Percentiles rank a stretch among this genome's conserved stretches.
Conservation (phyloP, 169 alveolate species). For the Babesia bovis region DNA sequence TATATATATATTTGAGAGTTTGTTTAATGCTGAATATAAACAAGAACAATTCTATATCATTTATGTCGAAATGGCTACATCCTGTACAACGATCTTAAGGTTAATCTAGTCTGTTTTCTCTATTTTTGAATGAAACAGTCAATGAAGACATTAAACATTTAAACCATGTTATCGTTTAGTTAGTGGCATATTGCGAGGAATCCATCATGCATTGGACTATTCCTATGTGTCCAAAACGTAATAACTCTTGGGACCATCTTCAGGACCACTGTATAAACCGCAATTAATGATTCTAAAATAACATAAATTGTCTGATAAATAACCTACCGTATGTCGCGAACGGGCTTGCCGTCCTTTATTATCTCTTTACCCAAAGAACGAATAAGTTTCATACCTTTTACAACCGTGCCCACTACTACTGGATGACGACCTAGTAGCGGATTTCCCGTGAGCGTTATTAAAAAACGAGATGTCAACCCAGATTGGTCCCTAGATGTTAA, state of each 20-base stretch:
- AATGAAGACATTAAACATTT: too few species aligned
- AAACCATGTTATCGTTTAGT: too few species aligned
- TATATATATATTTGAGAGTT: too few species aligned
- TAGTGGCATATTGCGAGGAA: too few species aligned
- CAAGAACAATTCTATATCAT: too few species aligned
- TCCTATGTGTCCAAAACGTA: background rate
- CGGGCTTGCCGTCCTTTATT: slow-evolving; percentile 69
- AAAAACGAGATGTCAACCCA: slow-evolving; percentile 69
- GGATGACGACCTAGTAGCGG: slow-evolving; percentile 65
- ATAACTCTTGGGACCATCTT: slow-evolving; percentile 56
- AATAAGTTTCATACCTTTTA: slow-evolving; percentile 77
- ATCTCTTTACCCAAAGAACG: slow-evolving; percentile 66
- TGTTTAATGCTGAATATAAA: too few species aligned
- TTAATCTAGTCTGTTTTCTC: too few species aligned
- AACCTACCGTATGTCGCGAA: slow-evolving; percentile 54
- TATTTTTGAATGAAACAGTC: too few species aligned
- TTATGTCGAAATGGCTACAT: too few species aligned
- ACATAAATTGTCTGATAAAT: slow-evolving; percentile 58
- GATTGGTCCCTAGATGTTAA: slow-evolving; percentile 55
- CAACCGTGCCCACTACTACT: slow-evolving; percentile 78
- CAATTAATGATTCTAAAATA: slow-evolving; percentile 39
- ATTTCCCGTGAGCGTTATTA: slow-evolving; percentile 70
- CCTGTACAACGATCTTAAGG: too few species aligned
- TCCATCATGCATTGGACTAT: too few species aligned
- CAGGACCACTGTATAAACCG: slow-evolving; percentile 61